Conservation (phyloP, 2,329 filamentous ascomycete genomes). For the Didymella keratinophila region DNA sequence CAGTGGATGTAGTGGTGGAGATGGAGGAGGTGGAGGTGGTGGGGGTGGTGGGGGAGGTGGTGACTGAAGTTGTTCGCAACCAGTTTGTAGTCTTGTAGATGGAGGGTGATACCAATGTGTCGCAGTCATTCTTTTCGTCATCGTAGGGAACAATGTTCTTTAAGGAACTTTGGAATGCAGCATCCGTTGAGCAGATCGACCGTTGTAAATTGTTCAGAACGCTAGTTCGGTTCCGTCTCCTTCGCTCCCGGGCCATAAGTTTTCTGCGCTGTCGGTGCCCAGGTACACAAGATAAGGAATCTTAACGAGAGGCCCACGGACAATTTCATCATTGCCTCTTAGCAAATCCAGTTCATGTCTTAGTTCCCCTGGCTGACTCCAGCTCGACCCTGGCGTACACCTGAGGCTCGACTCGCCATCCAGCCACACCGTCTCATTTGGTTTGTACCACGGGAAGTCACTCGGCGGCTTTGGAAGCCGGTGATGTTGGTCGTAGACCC, state of each 20-base stretch:
- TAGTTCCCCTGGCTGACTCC: slow-evolving; percentile 12
- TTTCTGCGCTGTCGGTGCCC: slow-evolving; percentile 15
- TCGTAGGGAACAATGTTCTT: neutral
- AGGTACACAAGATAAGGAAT: slow-evolving; percentile 27
- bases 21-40: slow-evolving; percentile 12
- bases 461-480: slow-evolving; percentile 9
- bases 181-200: neutral
- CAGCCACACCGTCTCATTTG: slow-evolving; percentile 13
- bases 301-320: slow-evolving; percentile 8
- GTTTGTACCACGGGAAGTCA: slow-evolving; percentile 28
- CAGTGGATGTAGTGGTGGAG: slow-evolving; percentile 7
- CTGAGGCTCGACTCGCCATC: slow-evolving; percentile 12
- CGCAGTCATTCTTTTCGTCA: too few species aligned
- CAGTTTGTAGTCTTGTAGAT: neutral
- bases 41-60: neutral
- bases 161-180: neutral
- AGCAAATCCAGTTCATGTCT: neutral
- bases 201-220: neutral
- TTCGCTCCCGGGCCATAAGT: slow-evolving; percentile 11
- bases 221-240: slow-evolving; percentile 13
- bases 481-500: slow-evolving; percentile 28
- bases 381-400: slow-evolving; percentile 2
- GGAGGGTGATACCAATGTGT: neutral
- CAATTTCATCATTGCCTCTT: neutral
- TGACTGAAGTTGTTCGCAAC: too few species aligned